Conservation (phyloP, 192 early-diverging fungal species). For the Rhizophagus sp. region DNA sequence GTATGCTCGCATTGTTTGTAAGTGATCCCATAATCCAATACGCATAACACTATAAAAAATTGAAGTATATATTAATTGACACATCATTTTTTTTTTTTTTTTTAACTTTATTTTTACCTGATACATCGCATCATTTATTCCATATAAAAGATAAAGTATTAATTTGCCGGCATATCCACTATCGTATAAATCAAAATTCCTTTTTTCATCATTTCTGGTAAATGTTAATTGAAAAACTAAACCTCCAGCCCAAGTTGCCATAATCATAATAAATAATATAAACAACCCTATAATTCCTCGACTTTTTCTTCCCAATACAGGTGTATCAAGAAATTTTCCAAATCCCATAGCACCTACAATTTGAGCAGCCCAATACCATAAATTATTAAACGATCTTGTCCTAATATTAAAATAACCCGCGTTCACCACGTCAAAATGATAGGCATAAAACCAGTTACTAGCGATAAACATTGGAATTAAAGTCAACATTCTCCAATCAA, state of each 20-base stretch:
- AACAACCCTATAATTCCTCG: slow-evolving; percentile 65
- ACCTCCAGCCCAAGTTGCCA: slow-evolving; percentile 69
- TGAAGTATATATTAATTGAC: neutral
- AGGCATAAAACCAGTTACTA: slow-evolving; percentile 82
- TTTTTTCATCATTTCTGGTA: slow-evolving; percentile 44
- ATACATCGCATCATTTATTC: slow-evolving; percentile 79
- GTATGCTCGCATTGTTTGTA: slow-evolving; percentile 75
- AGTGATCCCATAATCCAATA: slow-evolving; percentile 90
- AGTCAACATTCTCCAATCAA: slow-evolving; percentile 65
- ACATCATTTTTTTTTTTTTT: neutral
- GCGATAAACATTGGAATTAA: slow-evolving; percentile 69
- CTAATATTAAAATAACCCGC: slow-evolving; percentile 67
- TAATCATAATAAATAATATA: slow-evolving; percentile 49
- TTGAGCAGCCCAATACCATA: slow-evolving; percentile 78
- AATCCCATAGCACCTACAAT: slow-evolving; percentile 67
- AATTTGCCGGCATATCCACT: slow-evolving; percentile 56
- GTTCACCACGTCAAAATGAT: slow-evolving; percentile 63
- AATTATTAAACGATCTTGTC: slow-evolving; percentile 71
- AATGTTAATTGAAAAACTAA: slow-evolving; percentile 60
- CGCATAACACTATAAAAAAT: slow-evolving; percentile 32
- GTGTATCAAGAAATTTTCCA: slow-evolving; percentile 67
- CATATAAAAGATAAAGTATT: slow-evolving; percentile 75
- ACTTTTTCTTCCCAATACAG: slow-evolving; percentile 51
- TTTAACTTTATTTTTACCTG: slow-evolving; percentile 50
- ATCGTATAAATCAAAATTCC: slow-evolving; percentile 34